phyloP scores from a whole-genome alignment of 345 rosid species.

The Clausena lansium region DNA sequence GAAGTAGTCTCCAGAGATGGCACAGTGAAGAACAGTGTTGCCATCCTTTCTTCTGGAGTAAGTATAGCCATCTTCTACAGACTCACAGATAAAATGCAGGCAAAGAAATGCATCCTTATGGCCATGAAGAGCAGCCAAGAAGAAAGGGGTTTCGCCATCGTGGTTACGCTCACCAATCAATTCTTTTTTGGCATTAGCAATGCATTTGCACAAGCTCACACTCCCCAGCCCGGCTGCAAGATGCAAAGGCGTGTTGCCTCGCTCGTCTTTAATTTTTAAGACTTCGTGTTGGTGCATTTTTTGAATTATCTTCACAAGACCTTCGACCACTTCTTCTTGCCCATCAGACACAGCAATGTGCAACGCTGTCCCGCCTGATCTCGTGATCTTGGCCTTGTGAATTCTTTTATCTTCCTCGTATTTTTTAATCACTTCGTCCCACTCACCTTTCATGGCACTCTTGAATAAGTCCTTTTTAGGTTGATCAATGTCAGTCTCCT shows the following conservation, averaged over 20 bases:
- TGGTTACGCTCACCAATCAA: slow-evolving; percentile 26
- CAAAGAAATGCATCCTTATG: slow-evolving; percentile 35
- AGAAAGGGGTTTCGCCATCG: slow-evolving; percentile 42
- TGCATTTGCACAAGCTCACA: slow-evolving; percentile 29
- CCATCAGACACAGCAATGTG: slow-evolving; percentile 42
- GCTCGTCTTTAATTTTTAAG: slow-evolving; percentile 16
- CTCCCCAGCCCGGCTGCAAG: slow-evolving; percentile 39
- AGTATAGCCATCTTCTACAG: neutral
- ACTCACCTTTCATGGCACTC: slow-evolving; percentile 37
- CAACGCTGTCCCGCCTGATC: slow-evolving; percentile 39
- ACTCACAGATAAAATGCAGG: slow-evolving; percentile 8
- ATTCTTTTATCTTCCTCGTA: neutral
- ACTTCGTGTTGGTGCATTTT: neutral
- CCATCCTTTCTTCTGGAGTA: slow-evolving; percentile 27
- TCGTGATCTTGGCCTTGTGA: slow-evolving; percentile 22
- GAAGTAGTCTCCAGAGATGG: slow-evolving; percentile 34
- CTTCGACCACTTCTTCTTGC: slow-evolving; percentile 19
- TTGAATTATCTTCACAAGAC: slow-evolving; percentile 12
- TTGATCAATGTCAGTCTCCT: neutral
- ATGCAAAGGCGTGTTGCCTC: slow-evolving; percentile 44
- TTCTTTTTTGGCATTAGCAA: neutral
- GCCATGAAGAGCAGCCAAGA: slow-evolving; percentile 39
- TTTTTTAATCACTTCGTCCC: slow-evolving; percentile 24
- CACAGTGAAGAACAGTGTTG: slow-evolving; percentile 37
- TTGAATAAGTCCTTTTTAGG: slow-evolving; percentile 20